Evolutionary conservation across 371 early-diverging fungal species (phyloP).

Genomic region (Amoeboaphelidium protococcarum): DNA sequence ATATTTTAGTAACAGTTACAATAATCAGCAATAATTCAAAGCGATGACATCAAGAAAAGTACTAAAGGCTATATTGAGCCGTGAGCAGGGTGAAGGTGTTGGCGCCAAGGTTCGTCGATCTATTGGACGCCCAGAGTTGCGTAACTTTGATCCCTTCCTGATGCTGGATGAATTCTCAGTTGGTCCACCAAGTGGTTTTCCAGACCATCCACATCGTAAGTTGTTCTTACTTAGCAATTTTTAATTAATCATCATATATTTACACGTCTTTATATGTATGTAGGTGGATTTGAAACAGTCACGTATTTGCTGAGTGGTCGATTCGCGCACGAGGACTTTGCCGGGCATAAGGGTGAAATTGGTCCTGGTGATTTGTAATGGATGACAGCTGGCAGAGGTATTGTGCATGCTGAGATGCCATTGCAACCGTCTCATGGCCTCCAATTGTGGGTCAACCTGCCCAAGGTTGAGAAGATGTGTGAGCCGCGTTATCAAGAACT

Average conservation of each 20-base stretch:
- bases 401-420: slow-evolving; percentile 53
- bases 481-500: slow-evolving; percentile 49
- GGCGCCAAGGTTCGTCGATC: slow-evolving; percentile 36
- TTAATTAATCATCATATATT: background rate
- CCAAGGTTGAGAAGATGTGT: slow-evolving; percentile 43
- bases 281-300: slow-evolving; percentile 51
- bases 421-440: slow-evolving; percentile 29
- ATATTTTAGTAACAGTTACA: no score
- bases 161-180: slow-evolving; percentile 49
- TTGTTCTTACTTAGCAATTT: no score
- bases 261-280: no score
- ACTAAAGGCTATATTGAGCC: background rate
- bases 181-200: slow-evolving; percentile 10
- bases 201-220: slow-evolving; percentile 20
- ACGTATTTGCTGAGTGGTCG: slow-evolving; percentile 41
- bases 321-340: slow-evolving; percentile 52
- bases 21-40: no score
- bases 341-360: slow-evolving; percentile 39
- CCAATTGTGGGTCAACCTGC: slow-evolving; percentile 62
- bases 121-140: slow-evolving; percentile 30
- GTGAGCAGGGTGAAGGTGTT: slow-evolving; percentile 17
- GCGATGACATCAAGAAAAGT: background rate
- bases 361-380: slow-evolving; percentile 46
- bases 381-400: slow-evolving; percentile 49
- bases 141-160: slow-evolving; percentile 51